Base-by-base conservation (phyloP, 345 rosid genomes). In the Populus alba region DNA sequence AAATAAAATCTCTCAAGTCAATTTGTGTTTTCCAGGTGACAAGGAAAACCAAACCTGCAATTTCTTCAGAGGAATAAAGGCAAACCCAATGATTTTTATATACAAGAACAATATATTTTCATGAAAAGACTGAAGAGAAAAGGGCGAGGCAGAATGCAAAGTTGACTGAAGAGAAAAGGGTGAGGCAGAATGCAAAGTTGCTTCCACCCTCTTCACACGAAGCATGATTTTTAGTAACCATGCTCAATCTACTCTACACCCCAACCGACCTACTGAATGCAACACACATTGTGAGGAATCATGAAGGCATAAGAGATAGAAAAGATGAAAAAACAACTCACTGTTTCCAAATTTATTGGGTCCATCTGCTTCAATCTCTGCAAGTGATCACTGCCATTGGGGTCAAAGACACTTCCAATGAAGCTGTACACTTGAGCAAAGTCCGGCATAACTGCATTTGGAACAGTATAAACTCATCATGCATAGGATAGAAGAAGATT, bases 321-420 rank as follows among this genome's bases (percentile, higher is more conserved):
- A 41, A 31, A 29, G 23, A 16, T 10, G 13, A 1, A n/a, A 16
- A 29, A 38, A 70, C 59, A 17, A 62, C 88, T 53, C 91, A 92
- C 98, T 66, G 98, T 91, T 86, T 96, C 93, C 72, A 88, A 43
- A 85, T 92, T 81, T 80, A 92, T 88, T 6, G 95, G 97, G 81
- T 94, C 97, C 97, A 94, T 92, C 90, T 91, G 89, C 87, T 89
- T 94, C 81, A 96, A 72, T 75, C 79, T 92, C 86, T 87, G 89
- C 77, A 96, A 66, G 74, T 96, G 99, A 75, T 80, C 92, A 55
- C 90, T 75, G 2, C 83, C 83, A 80, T 68, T 68, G 43, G 97
- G 99, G 81, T 96, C 98, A 78, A 96, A 96, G 59, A 92, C 85
- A 74, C 97, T 94, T 81, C 97, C 97, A 68, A 96, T 85, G 88